These are phyloP conservation scores for Ophiostoma populinum DNA, from an alignment of 2,329 filamentous ascomycete species.

Conservation along the genomic window DNA sequence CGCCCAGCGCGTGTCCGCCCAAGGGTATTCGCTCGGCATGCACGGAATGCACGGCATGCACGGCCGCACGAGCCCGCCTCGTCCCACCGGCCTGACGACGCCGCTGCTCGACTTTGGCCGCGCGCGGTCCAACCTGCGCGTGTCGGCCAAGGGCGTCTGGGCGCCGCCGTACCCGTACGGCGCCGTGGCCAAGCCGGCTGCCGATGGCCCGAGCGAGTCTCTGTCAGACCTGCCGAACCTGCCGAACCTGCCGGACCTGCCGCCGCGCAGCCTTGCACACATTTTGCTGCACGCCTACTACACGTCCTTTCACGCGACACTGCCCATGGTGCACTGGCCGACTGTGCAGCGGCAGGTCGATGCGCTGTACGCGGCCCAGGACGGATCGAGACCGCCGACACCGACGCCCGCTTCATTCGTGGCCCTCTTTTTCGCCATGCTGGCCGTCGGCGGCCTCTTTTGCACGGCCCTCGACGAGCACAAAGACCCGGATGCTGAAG, in stretches of 20 bases:
- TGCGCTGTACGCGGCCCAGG: slow-evolving; percentile 40
- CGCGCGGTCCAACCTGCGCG: slow-evolving; percentile 55
- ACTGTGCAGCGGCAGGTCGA: slow-evolving; percentile 64
- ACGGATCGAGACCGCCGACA: background rate
- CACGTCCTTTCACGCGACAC: slow-evolving; percentile 57
- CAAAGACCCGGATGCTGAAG: too few species aligned
- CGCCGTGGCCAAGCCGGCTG: slow-evolving; percentile 16
- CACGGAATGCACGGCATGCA: background rate
- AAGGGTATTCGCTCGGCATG: too few species aligned
- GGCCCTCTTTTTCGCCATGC: slow-evolving; percentile 63
- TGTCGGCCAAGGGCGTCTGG: slow-evolving; percentile 61
- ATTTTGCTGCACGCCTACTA: slow-evolving; percentile 62
- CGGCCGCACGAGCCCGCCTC: background rate
- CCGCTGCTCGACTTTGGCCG: slow-evolving; percentile 46
- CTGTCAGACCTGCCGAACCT: slow-evolving; percentile 15
- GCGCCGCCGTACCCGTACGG: slow-evolving; percentile 53
- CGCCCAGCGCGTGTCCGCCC: slow-evolving; percentile 16
- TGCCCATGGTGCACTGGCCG: slow-evolving; percentile 80
- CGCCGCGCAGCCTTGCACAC: slow-evolving; percentile 52
- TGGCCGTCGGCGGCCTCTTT: slow-evolving; percentile 71
- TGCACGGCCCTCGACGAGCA: too few species aligned
- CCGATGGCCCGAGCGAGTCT: too few species aligned
- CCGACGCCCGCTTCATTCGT: slow-evolving; percentile 40
- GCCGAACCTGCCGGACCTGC: slow-evolving; percentile 40
- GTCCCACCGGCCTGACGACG: background rate